Conservation (phyloP, 345 rosid genomes). For the Crucihimalaya himalaica region DNA sequence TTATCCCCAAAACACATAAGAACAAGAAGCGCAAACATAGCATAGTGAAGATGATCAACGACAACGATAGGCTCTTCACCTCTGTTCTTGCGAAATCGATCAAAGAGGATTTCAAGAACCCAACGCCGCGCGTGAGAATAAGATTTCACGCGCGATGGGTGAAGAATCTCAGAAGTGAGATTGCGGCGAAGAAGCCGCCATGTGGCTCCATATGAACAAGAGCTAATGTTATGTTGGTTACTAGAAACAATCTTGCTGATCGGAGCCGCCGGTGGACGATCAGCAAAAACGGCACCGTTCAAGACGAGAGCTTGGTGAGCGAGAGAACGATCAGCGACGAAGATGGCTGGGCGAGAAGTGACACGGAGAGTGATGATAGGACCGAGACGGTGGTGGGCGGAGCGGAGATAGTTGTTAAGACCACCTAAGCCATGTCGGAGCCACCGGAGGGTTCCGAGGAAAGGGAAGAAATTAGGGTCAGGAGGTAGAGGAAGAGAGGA, state of each 20-base stretch:
- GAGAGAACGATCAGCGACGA: slow-evolving; percentile 29
- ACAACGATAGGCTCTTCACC: slow-evolving; percentile 7
- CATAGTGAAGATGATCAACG: slow-evolving; percentile 32
- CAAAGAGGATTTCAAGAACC: slow-evolving; percentile 21
- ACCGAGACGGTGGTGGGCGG: slow-evolving; percentile 33
- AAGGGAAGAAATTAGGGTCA: slow-evolving; percentile 31
- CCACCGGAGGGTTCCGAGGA: slow-evolving; percentile 34
- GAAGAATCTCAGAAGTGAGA: slow-evolving; percentile 32
- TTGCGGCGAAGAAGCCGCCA: slow-evolving; percentile 36
- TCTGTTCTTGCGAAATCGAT: background rate
- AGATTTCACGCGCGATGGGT: slow-evolving; percentile 16
- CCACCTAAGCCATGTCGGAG: slow-evolving; percentile 20
- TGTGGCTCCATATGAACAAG: slow-evolving; percentile 29
- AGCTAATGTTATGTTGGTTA: slow-evolving; percentile 24
- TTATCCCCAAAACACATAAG: slow-evolving; percentile 45
- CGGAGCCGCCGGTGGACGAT: slow-evolving; percentile 32
- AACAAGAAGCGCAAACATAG: slow-evolving; percentile 36
- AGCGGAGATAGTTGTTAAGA: background rate
- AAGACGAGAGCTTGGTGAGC: slow-evolving; percentile 40
- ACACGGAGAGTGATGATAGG: slow-evolving; percentile 39
- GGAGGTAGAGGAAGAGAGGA: slow-evolving; percentile 35
- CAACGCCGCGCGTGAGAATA: slow-evolving; percentile 26
- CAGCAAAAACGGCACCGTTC: slow-evolving; percentile 38
- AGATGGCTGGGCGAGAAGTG: slow-evolving; percentile 36
- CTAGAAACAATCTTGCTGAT: slow-evolving; percentile 11